Conservation (phyloP, 768 basidiomycete species). For the Artomyces pyxidatus region DNA sequence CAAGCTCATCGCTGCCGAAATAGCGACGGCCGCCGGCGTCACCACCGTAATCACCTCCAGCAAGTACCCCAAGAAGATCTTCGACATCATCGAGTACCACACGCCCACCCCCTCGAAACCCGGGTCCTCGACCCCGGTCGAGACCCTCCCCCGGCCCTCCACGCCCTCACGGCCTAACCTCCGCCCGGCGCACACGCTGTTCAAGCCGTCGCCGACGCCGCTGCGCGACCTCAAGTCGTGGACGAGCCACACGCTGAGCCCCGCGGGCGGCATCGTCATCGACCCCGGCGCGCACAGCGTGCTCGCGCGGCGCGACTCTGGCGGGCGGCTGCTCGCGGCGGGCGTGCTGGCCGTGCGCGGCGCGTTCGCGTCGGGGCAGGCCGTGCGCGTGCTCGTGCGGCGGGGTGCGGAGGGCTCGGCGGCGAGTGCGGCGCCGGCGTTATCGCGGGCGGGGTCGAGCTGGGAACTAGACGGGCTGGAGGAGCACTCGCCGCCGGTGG, state of each 20-base stretch:
- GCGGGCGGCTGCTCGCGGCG: constrained; percentile 85
- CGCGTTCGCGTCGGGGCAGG: constrained; percentile 89
- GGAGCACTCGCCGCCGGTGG: constrained; percentile 11
- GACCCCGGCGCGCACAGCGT: constrained; percentile 86
- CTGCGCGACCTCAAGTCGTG: constrained; percentile 87
- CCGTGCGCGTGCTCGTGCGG: constrained; percentile 73
- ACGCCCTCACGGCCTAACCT: constrained; percentile 13
- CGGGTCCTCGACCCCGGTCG: constrained; percentile 29
- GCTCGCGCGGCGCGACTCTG: constrained; percentile 76
- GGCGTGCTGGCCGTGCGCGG: constrained; percentile 86
- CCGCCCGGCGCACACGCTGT: constrained; percentile 83
- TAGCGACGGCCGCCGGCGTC: constrained; percentile 92
- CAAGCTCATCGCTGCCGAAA: constrained; percentile 96
- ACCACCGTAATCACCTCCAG: constrained; percentile 87
- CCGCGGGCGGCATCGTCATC: constrained; percentile 83
- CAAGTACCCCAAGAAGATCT: constrained; percentile 65
- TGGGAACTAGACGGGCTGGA: neutral
- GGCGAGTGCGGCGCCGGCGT: constrained; percentile 23
- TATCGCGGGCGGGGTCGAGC: constrained; percentile 16
- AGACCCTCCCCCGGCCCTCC: constrained; percentile 15
- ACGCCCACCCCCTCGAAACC: constrained; percentile 28
- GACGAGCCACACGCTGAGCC: constrained; percentile 92
- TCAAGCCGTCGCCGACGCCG: constrained; percentile 64
- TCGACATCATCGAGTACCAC: constrained; percentile 78
- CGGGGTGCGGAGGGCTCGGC: constrained; percentile 21